Evolutionary conservation across 371 early-diverging fungal genomes (phyloP).

Genomic region (Mortierella sp.): DNA sequence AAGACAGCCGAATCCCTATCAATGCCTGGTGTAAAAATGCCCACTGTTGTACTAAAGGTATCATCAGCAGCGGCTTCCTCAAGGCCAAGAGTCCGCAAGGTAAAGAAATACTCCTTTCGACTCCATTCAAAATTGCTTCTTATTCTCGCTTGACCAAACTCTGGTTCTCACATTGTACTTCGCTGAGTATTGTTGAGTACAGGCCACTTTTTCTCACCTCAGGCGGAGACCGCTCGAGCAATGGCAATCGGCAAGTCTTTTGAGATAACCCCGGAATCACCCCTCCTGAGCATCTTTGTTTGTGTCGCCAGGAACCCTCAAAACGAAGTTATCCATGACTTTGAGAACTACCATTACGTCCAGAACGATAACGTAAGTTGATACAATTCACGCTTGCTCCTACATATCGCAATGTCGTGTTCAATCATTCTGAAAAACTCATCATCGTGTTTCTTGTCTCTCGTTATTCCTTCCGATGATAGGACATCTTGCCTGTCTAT

Average conservation of each 20-base stretch:
- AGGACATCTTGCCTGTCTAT: not conserved
- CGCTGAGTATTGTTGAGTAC: not conserved
- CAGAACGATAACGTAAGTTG: not conserved
- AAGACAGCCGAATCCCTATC: not conserved
- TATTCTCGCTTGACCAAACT: not conserved
- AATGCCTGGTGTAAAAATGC: not conserved
- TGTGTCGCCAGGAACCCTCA: not conserved
- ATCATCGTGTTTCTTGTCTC: not conserved
- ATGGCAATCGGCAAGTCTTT: not conserved
- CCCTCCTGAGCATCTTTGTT: constrained; percentile 1
- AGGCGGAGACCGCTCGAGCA: not conserved
- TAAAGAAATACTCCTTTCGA: not conserved
- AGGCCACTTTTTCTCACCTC: not conserved
- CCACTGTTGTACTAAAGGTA: not conserved
- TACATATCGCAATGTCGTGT: no score
- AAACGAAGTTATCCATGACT: not conserved
- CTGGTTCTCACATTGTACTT: not conserved
- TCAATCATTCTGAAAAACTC: not conserved
- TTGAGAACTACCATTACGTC: not conserved
- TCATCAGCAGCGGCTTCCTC: not conserved
- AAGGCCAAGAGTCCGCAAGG: not conserved
- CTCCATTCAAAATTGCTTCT: not conserved
- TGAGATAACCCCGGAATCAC: not conserved
- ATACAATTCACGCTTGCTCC: not conserved
- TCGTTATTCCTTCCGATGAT: not conserved